Percentiles rank a stretch among this genome's conserved stretches.
These are phyloP conservation scores for Sugiyamaella xylanicola DNA, from an alignment of 1,139 yeast species.

Conservation along the genomic window DNA sequence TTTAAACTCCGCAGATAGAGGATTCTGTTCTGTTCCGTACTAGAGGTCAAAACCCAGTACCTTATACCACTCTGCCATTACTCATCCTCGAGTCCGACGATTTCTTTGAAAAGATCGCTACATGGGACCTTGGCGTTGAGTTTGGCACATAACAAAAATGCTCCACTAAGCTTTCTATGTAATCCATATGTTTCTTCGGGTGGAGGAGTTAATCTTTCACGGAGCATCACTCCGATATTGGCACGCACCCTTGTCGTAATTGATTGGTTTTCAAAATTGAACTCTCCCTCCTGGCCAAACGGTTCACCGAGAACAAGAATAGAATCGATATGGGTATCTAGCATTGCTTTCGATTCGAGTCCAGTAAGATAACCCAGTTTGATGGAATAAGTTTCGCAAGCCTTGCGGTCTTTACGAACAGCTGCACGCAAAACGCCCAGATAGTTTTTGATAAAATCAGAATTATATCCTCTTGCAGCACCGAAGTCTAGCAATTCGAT, in stretches of 20 bases:
- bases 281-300: conserved; percentile 58
- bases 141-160: conserved; percentile 84
- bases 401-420: conserved; percentile 64
- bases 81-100: conserved; percentile 51
- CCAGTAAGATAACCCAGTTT: conserved; percentile 91
- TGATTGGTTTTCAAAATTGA: conserved; percentile 80
- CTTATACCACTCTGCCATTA: no score
- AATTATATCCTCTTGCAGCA: conserved; percentile 80
- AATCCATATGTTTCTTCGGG: conserved; percentile 97
- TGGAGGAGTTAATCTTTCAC: conserved; percentile 92
- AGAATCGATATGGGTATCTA: conserved; percentile 89
- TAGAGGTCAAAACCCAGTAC: no score
- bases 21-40: no score
- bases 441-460: conserved; percentile 69
- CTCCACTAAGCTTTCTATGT: conserved; percentile 94
- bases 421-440: conserved; percentile 77
- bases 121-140: conserved; percentile 84
- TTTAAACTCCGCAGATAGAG: no score
- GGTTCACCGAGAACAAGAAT: conserved; percentile 93
- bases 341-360: conserved; percentile 81
- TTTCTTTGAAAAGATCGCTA: conserved; percentile 71
- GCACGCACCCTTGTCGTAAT: conserved; percentile 90
- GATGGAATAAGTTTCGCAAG: conserved; percentile 65
- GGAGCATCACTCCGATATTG: conserved; percentile 83
- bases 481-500: conserved; percentile 93